Percentiles rank a stretch among this genome's conserved stretches.
Evolutionary conservation across 2,329 filamentous ascomycete species (phyloP).

Genomic region (Sporothrix pseudoabietina): DNA sequence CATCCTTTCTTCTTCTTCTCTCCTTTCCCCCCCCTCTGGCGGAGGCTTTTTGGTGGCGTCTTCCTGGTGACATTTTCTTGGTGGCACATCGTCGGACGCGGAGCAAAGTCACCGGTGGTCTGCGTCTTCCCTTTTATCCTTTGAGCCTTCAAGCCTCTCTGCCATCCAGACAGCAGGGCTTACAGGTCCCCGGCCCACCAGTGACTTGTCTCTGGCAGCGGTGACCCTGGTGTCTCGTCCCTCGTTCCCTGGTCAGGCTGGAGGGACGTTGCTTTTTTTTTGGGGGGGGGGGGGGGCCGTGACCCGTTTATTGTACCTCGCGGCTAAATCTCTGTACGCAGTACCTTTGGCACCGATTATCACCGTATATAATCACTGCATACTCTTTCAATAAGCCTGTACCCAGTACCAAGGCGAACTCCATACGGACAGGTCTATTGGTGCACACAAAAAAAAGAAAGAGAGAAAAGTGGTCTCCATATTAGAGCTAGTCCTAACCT

Average conservation of each 20-base stretch:
- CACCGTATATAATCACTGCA: not conserved
- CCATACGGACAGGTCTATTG: not conserved
- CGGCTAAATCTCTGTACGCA: not conserved
- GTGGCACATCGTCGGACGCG: slow-evolving; percentile 1
- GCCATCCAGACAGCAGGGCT: not conserved
- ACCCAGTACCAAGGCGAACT: not conserved
- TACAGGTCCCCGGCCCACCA: not conserved
- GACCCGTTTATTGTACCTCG: not conserved
- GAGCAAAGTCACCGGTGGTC: slow-evolving; percentile 15
- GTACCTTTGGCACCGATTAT: not conserved
- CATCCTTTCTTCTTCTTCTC: not conserved
- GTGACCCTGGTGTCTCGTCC: not conserved
- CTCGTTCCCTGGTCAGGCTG: slow-evolving; percentile 8
- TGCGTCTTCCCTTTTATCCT: not conserved
- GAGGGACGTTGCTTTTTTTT: slow-evolving; percentile 11
- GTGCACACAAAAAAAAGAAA: not conserved
- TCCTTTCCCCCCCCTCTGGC: not conserved
- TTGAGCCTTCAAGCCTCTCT: not conserved
- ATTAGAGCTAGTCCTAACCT: not conserved
- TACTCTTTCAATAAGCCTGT: not conserved
- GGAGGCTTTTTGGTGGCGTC: not conserved
- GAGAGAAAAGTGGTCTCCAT: not conserved
- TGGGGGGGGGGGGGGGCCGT: not conserved
- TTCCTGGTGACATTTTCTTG: not conserved
- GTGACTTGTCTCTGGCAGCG: not conserved